phyloP scores from a whole-genome alignment of 805 yeast species.

The Yamadazyma ubonensis region DNA sequence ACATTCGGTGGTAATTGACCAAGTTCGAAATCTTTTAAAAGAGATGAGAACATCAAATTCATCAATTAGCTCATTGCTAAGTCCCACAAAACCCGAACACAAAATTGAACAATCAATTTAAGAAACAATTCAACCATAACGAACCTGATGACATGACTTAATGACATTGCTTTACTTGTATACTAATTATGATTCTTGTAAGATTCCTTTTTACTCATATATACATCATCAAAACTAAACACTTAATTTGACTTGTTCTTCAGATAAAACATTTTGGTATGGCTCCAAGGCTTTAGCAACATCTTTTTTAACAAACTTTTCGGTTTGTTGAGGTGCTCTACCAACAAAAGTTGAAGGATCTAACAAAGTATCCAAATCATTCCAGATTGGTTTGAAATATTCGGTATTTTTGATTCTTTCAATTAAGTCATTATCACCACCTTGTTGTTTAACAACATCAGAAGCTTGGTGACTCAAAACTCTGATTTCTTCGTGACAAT shows the following conservation, averaged over 20 bases:
- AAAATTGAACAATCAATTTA: no score
- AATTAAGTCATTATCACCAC: conserved; percentile 96
- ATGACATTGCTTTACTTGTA: no score
- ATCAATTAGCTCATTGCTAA: no score
- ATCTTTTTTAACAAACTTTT: conserved; percentile 81
- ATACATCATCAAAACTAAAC: conserved; percentile 45
- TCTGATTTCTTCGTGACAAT: conserved; percentile 96
- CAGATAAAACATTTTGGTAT: conserved; percentile 55
- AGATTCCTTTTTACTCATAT: background rate
- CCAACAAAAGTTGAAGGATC: conserved; percentile 96
- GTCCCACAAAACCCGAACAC: no score
- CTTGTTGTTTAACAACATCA: conserved; percentile 94
- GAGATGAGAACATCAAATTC: no score
- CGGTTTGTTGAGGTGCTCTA: conserved; percentile 97
- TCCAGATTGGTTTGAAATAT: conserved; percentile 88
- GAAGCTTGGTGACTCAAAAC: conserved; percentile 97
- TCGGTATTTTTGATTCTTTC: conserved; percentile 76
- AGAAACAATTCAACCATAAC: no score
- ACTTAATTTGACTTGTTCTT: conserved; percentile 71
- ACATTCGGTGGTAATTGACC: conserved; percentile 10
- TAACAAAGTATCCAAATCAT: conserved; percentile 72
- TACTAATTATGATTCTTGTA: background rate
- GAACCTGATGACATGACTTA: background rate
- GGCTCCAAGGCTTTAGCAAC: conserved; percentile 81
- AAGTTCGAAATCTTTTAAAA: conserved; percentile 1